Evolutionary conservation across 768 basidiomycete genomes (phyloP).

Genomic region (Dioszegia crocea): DNA sequence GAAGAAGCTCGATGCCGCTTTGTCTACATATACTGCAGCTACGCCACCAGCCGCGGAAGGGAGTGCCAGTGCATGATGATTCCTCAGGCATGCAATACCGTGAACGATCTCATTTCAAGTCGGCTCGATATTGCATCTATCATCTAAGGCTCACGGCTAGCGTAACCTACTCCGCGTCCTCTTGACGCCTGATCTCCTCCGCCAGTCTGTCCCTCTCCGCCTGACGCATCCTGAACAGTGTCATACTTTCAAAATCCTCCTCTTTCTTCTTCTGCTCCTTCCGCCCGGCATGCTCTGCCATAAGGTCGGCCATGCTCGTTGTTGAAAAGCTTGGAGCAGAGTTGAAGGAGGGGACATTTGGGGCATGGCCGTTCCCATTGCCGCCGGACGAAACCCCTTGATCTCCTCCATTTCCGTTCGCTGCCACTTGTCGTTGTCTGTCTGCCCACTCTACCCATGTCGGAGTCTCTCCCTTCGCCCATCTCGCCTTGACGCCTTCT

Average conservation of each 20-base stretch:
- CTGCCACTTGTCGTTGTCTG: slow-evolving; percentile 1
- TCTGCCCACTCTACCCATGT: slow-evolving; percentile 42
- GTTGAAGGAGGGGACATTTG: slow-evolving; percentile 17
- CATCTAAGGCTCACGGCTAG: background rate
- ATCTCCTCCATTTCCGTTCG: background rate
- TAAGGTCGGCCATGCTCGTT: slow-evolving; percentile 30
- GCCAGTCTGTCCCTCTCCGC: slow-evolving; percentile 41
- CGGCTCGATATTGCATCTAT: no score
- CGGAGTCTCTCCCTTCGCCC: slow-evolving; percentile 31
- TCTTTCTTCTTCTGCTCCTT: slow-evolving; percentile 17
- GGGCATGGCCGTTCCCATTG: background rate
- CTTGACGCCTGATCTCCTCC: slow-evolving; percentile 37
- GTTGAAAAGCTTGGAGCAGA: slow-evolving; percentile 24
- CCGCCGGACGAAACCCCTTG: background rate
- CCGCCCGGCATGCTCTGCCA: slow-evolving; percentile 19
- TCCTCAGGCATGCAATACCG: background rate
- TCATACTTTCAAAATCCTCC: slow-evolving; percentile 45
- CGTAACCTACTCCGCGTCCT: slow-evolving; percentile 28
- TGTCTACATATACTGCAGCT: background rate
- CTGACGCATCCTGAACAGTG: slow-evolving; percentile 46
- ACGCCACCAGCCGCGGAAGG: background rate
- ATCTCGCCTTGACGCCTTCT: slow-evolving; percentile 37
- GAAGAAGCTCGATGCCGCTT: background rate
- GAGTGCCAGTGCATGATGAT: background rate
- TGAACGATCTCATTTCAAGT: no score